Evolutionary conservation across 805 yeast genomes (phyloP), one percentile per base, ranked within the genome.

Genomic region (Kodamaea laetipori): DNA sequence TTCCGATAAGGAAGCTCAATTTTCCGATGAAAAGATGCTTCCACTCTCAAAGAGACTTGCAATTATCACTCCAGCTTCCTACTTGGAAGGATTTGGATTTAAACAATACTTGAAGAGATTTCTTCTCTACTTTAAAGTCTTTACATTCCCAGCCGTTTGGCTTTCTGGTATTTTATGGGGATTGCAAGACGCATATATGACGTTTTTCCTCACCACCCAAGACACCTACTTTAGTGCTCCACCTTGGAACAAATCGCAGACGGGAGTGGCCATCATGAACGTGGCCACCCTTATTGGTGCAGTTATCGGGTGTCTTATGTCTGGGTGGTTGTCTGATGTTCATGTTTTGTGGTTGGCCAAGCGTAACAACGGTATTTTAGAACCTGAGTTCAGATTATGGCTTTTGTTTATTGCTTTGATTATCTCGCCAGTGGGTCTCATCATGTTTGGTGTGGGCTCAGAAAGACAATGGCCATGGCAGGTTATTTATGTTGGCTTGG

Each of bases 161-260:
- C 64, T 55, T 44, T 66, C 73, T 3, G 72, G 72, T 18, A 43
- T 66, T 12, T 59, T 66, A 34, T 67, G 72, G 73, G 72, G 72
- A 6, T 54, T 67, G 42, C 73, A 67, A 50, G 67, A 64, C 44
- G 69, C 69, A 2, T 58, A 65, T 39, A 56, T 67, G 53, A 66
- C 71, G 4, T 67, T 67, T 47, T 67, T 65, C 47, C 56, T 67
- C 43, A 67, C 73, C 0, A 68, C 67, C 2, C 67, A 67, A 43
- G 72, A 67, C 45, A 68, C 66, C 39, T 56, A 59, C 38, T 66
- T 59, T 44, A 61, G 60, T 42, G 61, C 60, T 41, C 60, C 65
- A 9, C 71, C 71, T 2, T 67, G 57, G 52, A 67, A 51, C 50
- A 62, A 64, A 40, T 55, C 63, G 15, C 50, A 64, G 50, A 60